Evolutionary conservation across 1,284 basidiomycete genomes (phyloP).

Genomic region (Rhodotorula glutinis): DNA sequence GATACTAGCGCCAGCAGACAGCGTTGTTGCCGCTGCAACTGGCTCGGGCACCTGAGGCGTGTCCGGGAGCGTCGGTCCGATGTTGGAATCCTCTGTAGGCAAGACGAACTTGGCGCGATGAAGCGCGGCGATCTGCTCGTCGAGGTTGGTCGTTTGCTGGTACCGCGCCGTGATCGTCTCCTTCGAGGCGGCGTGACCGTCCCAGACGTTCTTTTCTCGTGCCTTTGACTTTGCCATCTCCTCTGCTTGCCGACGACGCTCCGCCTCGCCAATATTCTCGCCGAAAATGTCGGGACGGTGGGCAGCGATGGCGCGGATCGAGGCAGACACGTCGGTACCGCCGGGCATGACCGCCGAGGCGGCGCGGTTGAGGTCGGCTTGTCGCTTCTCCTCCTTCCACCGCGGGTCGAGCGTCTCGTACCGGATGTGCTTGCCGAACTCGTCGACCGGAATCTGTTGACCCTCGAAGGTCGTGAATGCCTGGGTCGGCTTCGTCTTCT

Average conservation of each 20-base stretch:
- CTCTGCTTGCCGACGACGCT: slow-evolving; percentile 30
- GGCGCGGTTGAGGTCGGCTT: slow-evolving; percentile 77
- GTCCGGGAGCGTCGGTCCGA: slow-evolving; percentile 34
- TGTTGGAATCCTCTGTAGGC: slow-evolving; percentile 41
- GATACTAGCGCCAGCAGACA: slow-evolving; percentile 47
- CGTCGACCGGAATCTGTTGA: slow-evolving; percentile 88
- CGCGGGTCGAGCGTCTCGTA: slow-evolving; percentile 96
- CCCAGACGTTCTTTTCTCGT: slow-evolving; percentile 39
- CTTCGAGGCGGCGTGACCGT: slow-evolving; percentile 39
- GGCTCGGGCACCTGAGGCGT: slow-evolving; percentile 10
- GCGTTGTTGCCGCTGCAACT: slow-evolving; percentile 46
- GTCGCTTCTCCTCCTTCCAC: slow-evolving; percentile 92
- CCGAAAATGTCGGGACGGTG: slow-evolving; percentile 94
- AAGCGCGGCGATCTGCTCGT: slow-evolving; percentile 91
- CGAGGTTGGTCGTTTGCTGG: slow-evolving; percentile 83
- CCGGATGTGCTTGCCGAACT: slow-evolving; percentile 95
- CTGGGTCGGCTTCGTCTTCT: slow-evolving; percentile 30
- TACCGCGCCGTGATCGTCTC: slow-evolving; percentile 77
- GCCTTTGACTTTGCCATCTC: slow-evolving; percentile 32
- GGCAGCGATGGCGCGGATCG: slow-evolving; percentile 82
- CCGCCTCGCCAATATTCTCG: slow-evolving; percentile 50
- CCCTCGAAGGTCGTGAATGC: slow-evolving; percentile 51
- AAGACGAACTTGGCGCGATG: slow-evolving; percentile 77
- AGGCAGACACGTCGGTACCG: slow-evolving; percentile 82
- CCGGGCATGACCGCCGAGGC: slow-evolving; percentile 68